phyloP scores from a whole-genome alignment of 2,329 filamentous ascomycete genomes.

The Seiridium cupressi region DNA sequence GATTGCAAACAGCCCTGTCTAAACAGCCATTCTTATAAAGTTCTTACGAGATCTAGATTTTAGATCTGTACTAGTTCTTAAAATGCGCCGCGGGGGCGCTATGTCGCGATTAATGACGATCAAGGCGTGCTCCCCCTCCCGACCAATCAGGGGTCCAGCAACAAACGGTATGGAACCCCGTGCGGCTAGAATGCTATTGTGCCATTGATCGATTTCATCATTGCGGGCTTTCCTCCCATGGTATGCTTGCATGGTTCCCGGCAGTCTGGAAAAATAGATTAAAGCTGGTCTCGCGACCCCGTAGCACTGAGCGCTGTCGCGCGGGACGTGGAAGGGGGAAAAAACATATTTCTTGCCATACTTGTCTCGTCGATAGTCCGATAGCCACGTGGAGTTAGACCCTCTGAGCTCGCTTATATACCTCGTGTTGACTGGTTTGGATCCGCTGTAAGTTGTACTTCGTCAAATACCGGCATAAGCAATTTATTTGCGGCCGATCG shows the following conservation, averaged over 20 bases:
- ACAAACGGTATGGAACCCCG: not conserved
- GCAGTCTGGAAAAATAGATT: not conserved
- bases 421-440: not conserved
- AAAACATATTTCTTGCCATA: no score
- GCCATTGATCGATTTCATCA: slow-evolving; percentile 7
- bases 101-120: slow-evolving; percentile 8
- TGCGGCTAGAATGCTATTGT: slow-evolving; percentile 1
- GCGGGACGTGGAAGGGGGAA: no score
- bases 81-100: not conserved
- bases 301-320: no score
- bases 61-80: not conserved
- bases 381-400: not conserved
- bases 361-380: not conserved
- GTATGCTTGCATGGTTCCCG: not conserved
- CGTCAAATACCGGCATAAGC: not conserved
- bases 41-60: not conserved
- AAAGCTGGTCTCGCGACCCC: not conserved
- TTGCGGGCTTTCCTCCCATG: not conserved
- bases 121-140: slow-evolving; percentile 1
- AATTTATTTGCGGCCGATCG: not conserved
- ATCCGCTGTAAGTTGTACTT: not conserved
- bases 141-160: not conserved
- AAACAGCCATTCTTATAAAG: no score
- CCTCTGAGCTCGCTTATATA: no score
- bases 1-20: no score